Percentiles rank a stretch among this genome's conserved stretches.
Evolutionary conservation across 1,139 yeast genomes (phyloP).

Genomic region (Candida sojae): DNA sequence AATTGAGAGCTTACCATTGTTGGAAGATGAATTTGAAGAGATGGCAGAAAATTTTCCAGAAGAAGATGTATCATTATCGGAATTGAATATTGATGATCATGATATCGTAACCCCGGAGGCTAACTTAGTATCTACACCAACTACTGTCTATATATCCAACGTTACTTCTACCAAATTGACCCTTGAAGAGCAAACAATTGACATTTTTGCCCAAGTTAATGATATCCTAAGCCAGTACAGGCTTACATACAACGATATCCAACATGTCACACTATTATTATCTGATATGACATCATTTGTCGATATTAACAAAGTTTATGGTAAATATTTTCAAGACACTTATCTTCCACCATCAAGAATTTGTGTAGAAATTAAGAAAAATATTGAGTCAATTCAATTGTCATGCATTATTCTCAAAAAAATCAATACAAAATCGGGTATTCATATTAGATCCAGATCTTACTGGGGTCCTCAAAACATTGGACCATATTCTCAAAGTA

Average conservation of each 20-base stretch:
- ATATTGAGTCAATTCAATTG: constrained; percentile 47
- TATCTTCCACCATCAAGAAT: constrained; percentile 84
- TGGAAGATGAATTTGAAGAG: constrained; percentile 51
- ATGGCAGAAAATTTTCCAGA: constrained; percentile 17
- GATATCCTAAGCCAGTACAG: constrained; percentile 26
- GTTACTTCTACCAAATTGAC: constrained; percentile 26
- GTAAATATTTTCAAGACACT: constrained; percentile 51
- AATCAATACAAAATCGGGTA: constrained; percentile 51
- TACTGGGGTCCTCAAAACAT: constrained; percentile 99
- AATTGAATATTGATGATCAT: neutral
- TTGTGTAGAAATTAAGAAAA: constrained; percentile 62
- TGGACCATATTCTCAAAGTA: constrained; percentile 94
- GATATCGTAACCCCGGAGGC: constrained; percentile 10
- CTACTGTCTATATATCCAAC: constrained; percentile 53
- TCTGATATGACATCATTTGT: constrained; percentile 65
- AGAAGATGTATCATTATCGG: neutral
- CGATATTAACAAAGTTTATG: constrained; percentile 61
- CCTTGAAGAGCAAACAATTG: constrained; percentile 46
- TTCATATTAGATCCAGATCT: constrained; percentile 89
- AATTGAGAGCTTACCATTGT: constrained; percentile 42
- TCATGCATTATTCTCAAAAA: constrained; percentile 53
- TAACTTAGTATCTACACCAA: constrained; percentile 16
- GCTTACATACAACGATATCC: constrained; percentile 42
- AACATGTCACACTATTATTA: constrained; percentile 61
- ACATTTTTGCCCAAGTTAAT: constrained; percentile 48